Base-by-base conservation (phyloP, 768 basidiomycete genomes). In the Tulasnella sp. region DNA sequence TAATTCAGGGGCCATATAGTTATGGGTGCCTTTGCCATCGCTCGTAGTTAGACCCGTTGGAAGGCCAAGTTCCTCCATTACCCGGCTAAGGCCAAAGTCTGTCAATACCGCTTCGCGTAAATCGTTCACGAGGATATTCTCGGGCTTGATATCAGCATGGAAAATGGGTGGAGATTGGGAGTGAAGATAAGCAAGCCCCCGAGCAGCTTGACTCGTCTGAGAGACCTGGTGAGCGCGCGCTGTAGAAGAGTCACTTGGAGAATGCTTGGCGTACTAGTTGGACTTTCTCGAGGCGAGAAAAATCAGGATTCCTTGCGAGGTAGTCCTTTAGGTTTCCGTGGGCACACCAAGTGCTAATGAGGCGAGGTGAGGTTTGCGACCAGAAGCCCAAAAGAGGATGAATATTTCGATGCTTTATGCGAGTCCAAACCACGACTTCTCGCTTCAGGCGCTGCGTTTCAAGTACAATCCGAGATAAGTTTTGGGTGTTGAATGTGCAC, bases 1-100 rank as follows among this genome's bases (percentile, higher is more conserved):
- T 24, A 79, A 64, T 34, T 79, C 78, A 11, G 78, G 78, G 8
- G 78, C 78, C 72, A 72, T 46, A 24, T 69, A 79, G 9, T 31
- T 64, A 7, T 14, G 60, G 9, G 60, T 64, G 28, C 60, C 78
- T 18, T 72, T 31, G 28, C 20, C 78, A 34, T n/a, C n/a, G 28
- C 42, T 41, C 28, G 74, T 42, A 41, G 74, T 75, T 8, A 50
- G 7, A 3, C 28, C 46, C 16, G 74, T 42, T 12, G 28, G 20
- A n/a, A 14, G 1, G 4, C n/a, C 37, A 7, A 31, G 22, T 42
- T 75, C 74, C 46, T 1, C 2, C 18, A 75, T 50, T 3, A 75
- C 46, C 28, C 28, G 74, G 42, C 74, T 42, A 1, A 75, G 11
- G 1, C 74, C 74, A 75, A 75, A 75, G 11, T 75, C 74, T 3